Evolutionary conservation across 2,329 filamentous ascomycete genomes (phyloP).

Genomic region (Neonectria punicea): DNA sequence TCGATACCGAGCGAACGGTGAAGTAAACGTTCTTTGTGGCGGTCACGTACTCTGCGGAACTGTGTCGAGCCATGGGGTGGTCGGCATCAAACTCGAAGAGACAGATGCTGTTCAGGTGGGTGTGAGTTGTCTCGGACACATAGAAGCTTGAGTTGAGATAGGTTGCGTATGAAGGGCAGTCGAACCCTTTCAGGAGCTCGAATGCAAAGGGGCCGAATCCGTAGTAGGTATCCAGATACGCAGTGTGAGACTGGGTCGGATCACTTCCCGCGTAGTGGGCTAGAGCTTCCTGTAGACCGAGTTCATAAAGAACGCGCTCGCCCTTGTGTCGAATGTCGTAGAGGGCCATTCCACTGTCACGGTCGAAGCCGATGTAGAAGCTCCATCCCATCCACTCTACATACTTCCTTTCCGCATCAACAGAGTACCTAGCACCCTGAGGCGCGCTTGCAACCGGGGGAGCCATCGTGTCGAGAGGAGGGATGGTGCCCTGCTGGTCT

Average conservation of each 20-base stretch:
- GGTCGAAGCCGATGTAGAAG: constrained; percentile 63
- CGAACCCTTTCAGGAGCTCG: constrained; percentile 59
- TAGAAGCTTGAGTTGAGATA: constrained; percentile 61
- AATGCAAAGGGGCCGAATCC: constrained; percentile 59
- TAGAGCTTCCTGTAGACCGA: constrained; percentile 65
- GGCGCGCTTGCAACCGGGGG: constrained; percentile 7
- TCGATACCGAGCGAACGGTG: constrained; percentile 22
- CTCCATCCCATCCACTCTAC: constrained; percentile 25
- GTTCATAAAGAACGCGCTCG: constrained; percentile 65
- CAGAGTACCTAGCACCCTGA: constrained; percentile 14
- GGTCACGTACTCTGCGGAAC: constrained; percentile 12
- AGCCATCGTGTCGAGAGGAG: constrained; percentile 20
- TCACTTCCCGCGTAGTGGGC: constrained; percentile 63
- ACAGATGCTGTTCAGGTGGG: constrained; percentile 63
- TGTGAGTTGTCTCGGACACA: constrained; percentile 54
- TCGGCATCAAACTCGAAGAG: constrained; percentile 64
- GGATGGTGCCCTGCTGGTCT: constrained; percentile 17
- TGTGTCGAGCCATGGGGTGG: constrained; percentile 57
- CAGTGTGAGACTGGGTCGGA: constrained; percentile 56
- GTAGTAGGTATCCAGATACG: constrained; percentile 60
- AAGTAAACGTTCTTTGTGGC: constrained; percentile 20
- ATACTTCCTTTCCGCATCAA: constrained; percentile 17
- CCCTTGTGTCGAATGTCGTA: constrained; percentile 65
- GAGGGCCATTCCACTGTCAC: constrained; percentile 60
- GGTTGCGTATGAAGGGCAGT: constrained; percentile 62